Conservation (phyloP, 78 protist species). For the Dictyostelium capitatum region DNA sequence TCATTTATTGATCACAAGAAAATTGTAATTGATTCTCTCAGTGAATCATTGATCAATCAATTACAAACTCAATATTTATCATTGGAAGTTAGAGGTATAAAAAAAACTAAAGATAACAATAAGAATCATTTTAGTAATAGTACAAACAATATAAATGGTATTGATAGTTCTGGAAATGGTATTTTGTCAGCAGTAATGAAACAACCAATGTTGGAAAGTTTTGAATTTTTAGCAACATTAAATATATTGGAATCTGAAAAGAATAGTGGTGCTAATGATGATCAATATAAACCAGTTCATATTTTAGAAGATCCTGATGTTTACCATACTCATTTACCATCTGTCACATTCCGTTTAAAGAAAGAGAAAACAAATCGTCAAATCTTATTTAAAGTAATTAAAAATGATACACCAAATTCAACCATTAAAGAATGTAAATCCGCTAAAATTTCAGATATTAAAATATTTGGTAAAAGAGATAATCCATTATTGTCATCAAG, state of each 20-base stretch:
- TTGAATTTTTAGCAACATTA: conserved; percentile 54
- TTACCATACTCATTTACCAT: conserved; percentile 7
- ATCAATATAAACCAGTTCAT: conserved; percentile 65
- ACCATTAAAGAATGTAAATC: conserved; percentile 49
- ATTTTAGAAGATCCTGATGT: conserved; percentile 57
- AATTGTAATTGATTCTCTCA: background rate
- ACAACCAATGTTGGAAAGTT: conserved; percentile 47
- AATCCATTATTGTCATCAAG: conserved; percentile 10
- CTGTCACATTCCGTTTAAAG: conserved; percentile 57
- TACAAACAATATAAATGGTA: background rate
- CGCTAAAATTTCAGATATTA: conserved; percentile 25
- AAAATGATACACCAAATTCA: conserved; percentile 3
- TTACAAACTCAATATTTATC: conserved; percentile 63
- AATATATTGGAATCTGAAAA: conserved; percentile 56
- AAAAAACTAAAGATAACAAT: background rate
- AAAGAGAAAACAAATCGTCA: conserved; percentile 43
- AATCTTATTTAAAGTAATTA: conserved; percentile 36
- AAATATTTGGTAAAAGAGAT: conserved; percentile 48
- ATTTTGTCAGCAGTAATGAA: background rate
- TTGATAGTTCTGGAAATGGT: no score
- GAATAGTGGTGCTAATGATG: background rate
- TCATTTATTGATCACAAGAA: conserved; percentile 7
- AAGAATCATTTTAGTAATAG: background rate
- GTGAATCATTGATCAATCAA: conserved; percentile 9
- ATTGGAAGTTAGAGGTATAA: conserved; percentile 57